Evolutionary conservation across 192 early-diverging fungal genomes (phyloP), one percentile per base, ranked within the genome.

Genomic region (Coemansia sp.): DNA sequence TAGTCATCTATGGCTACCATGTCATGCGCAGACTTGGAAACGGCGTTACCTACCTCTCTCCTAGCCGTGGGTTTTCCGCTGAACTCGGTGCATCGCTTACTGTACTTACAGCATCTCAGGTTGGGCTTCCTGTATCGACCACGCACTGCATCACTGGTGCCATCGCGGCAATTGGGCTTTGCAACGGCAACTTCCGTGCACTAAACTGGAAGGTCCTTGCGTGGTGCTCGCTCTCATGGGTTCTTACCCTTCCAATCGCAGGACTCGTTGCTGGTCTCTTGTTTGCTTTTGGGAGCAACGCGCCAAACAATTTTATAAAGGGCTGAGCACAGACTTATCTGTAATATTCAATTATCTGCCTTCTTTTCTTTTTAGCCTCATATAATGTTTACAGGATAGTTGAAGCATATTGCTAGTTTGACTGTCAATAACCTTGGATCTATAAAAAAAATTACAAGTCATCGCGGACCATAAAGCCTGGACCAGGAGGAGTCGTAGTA

Each of bases 101-200:
- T 15, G 90, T 94, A 21, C 81, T 93, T 49, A 91, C 92, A 8
- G 90, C 90, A 58, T 90, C 90, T 46, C 89, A 89, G 74, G 68
- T 94, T 34, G 84, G 83, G 30, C 80, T 94, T 10, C 92, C 92
- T 12, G 91, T 94, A 15, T 92, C 91, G 13, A 92, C 92, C 0
- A 92, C 92, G 3, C 92, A 92, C 64, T 94, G 92, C 77, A 90
- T 92, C 40, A 89, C 88, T 37, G 91, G 93, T 52, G 87, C 92
- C 26, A 89, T 91, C 16, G 74, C 86, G 9, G 84, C 82, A 21
- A 86, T 94, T 52, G 93, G 91, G 53, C 84, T 94, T 29, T 88
- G 88, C 72, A 88, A 89, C 55, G 88, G 87, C 33, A 86, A 72
- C 59, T 68, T 79, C 42, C 86, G 80, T 13, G 84, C 88, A 26